A percentile compares a stretch with the other conserved stretches of the same genome.
Conservation (phyloP, 2,329 filamentous ascomycete genomes). For the Mycosphaerella arachidis region DNA sequence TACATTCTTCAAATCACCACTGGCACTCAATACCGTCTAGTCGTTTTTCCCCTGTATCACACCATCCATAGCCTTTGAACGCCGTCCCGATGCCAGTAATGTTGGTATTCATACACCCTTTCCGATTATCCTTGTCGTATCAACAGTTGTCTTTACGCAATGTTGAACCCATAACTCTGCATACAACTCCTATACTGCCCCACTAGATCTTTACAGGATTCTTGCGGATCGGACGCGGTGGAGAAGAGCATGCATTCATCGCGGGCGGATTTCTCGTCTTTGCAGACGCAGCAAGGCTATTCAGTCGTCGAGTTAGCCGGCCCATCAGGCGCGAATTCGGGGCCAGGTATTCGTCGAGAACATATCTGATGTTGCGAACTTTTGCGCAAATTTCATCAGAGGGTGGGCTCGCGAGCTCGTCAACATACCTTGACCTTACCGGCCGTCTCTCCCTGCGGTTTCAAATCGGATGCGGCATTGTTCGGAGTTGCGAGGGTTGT, state of each 20-base stretch:
- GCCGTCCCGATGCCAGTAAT: constrained; percentile 1
- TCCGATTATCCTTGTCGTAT: not conserved
- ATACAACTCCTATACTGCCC: constrained; percentile 87
- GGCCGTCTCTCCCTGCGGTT: constrained; percentile 36
- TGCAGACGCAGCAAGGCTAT: constrained; percentile 96
- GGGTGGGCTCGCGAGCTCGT: not conserved
- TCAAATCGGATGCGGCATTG: constrained; percentile 45
- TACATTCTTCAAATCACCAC: not conserved
- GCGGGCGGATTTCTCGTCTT: constrained; percentile 82
- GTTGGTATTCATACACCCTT: constrained; percentile 4
- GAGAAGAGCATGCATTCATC: constrained; percentile 99
- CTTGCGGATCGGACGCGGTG: constrained; percentile 71
- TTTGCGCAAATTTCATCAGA: constrained; percentile 1
- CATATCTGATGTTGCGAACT: not conserved
- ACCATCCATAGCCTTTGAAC: not conserved
- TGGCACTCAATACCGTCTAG: not conserved
- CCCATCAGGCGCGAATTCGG: no score
- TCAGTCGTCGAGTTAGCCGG: not conserved
- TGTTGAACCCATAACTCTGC: constrained; percentile 84
- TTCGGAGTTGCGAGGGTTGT: constrained; percentile 26
- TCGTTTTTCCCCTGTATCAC: not conserved
- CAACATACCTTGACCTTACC: constrained; percentile 42
- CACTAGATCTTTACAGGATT: constrained; percentile 78
- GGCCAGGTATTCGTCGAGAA: no score
- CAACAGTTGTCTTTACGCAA: constrained; percentile 23